Percentiles rank a stretch among this genome's conserved stretches.
Conservation (phyloP, 2,329 filamentous ascomycete species). For the Trichoderma asperellum region DNA sequence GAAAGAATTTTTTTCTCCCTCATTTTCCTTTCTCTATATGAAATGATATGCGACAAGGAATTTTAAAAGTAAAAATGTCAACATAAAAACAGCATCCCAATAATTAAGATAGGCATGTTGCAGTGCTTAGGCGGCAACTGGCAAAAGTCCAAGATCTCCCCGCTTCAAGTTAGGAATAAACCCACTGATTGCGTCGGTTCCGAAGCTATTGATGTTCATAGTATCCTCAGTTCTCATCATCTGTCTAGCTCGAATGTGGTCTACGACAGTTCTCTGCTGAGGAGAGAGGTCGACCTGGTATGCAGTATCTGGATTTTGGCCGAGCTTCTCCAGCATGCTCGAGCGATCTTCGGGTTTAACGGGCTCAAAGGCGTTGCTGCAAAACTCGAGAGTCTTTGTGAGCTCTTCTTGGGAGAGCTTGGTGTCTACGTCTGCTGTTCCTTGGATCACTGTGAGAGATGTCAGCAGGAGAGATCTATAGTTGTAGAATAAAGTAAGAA, state of each 20-base stretch:
- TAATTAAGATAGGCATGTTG: not conserved
- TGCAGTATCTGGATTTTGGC: not conserved
- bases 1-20: not conserved
- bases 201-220: slow-evolving; percentile 41
- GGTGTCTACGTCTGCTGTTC: slow-evolving; percentile 36
- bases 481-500: slow-evolving; percentile 9
- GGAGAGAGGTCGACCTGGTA: slow-evolving; percentile 33
- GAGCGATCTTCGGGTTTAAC: slow-evolving; percentile 24
- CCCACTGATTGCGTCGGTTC: slow-evolving; percentile 35
- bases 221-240: slow-evolving; percentile 41
- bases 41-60: not conserved
- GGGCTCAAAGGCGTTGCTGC: slow-evolving; percentile 37
- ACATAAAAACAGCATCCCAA: not conserved
- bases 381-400: slow-evolving; percentile 40
- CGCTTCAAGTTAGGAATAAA: slow-evolving; percentile 35
- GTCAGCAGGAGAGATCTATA: not conserved
- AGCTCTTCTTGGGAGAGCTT: slow-evolving; percentile 39
- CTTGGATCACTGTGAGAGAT: slow-evolving; percentile 41
- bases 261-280: slow-evolving; percentile 36
- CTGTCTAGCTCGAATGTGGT: slow-evolving; percentile 38
- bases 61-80: not conserved
- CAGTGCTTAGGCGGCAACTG: no score
- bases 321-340: slow-evolving; percentile 19
- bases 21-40: not conserved
- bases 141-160: slow-evolving; percentile 32